These are phyloP conservation scores for Globisporangium parvum DNA, from an alignment of 352 stramenopile genomes.

Conservation along the genomic window DNA sequence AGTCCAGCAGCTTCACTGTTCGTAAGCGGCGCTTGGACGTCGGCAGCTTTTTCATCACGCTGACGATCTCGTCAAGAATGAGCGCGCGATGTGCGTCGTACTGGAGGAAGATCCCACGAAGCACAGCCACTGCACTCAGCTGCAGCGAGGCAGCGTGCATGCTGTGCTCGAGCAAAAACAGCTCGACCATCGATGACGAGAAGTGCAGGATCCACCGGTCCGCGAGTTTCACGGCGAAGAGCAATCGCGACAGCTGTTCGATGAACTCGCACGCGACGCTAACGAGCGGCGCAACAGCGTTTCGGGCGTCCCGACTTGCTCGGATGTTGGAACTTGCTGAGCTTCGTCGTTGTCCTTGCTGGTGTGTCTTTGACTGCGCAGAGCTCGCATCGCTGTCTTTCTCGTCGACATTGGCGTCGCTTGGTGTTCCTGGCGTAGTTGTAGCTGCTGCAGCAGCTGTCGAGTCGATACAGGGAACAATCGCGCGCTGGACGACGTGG, in stretches of 20 bases:
- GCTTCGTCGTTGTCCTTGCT: slow-evolving; percentile 1
- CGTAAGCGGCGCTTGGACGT: slow-evolving; percentile 63
- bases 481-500: slow-evolving; percentile 42
- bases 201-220: slow-evolving; percentile 74
- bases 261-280: slow-evolving; percentile 71
- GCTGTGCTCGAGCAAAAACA: slow-evolving; percentile 69
- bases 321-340: slow-evolving; percentile 35
- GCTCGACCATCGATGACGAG: slow-evolving; percentile 55
- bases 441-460: slow-evolving; percentile 27
- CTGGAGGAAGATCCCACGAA: slow-evolving; percentile 60
- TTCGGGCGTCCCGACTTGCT: slow-evolving; percentile 40
- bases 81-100: slow-evolving; percentile 55
- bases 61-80: slow-evolving; percentile 65
- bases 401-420: background rate
- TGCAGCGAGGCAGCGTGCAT: slow-evolving; percentile 56
- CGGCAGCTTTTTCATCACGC: slow-evolving; percentile 71
- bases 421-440: background rate
- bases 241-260: slow-evolving; percentile 52
- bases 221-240: slow-evolving; percentile 60
- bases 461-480: slow-evolving; percentile 70
- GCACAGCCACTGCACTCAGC: slow-evolving; percentile 44
- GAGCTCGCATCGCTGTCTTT: slow-evolving; percentile 1
- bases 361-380: background rate
- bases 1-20: slow-evolving; percentile 61
- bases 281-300: slow-evolving; percentile 50